phyloP scores from a whole-genome alignment of 73 alveolate genomes.

The Stentor roeselii region DNA sequence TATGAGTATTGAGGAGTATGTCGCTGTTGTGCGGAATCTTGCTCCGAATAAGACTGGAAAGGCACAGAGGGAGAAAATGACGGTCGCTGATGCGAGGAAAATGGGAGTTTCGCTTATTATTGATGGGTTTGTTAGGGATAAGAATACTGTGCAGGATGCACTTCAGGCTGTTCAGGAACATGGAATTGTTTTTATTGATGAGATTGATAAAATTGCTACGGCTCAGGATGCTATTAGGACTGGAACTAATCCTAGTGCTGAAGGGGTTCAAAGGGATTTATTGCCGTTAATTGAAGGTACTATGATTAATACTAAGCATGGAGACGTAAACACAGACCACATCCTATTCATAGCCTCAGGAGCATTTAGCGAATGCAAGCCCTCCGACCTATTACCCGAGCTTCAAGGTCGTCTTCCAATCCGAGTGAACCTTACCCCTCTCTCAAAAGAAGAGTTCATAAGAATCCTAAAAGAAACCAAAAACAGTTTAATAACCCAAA shows the following conservation, averaged over 20 bases:
- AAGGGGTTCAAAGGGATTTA: constrained; percentile 75
- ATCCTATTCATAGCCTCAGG: constrained; percentile 73
- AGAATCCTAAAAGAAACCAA: constrained; percentile 53
- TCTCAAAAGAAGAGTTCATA: constrained; percentile 50
- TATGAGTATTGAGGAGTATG: constrained; percentile 29
- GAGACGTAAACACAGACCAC: constrained; percentile 49
- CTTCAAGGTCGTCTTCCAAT: constrained; percentile 75
- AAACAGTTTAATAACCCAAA: constrained; percentile 49
- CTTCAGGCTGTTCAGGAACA: constrained; percentile 39
- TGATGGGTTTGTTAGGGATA: neutral
- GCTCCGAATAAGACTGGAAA: constrained; percentile 24
- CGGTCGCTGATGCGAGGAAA: constrained; percentile 31
- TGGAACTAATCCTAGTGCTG: constrained; percentile 69
- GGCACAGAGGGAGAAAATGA: constrained; percentile 14
- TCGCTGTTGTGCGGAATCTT: constrained; percentile 24
- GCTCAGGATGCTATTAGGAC: constrained; percentile 29
- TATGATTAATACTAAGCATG: constrained; percentile 53
- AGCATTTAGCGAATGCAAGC: constrained; percentile 59
- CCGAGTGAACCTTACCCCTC: constrained; percentile 48
- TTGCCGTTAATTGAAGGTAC: constrained; percentile 73
- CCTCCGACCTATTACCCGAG: constrained; percentile 70
- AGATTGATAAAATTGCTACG: constrained; percentile 59
- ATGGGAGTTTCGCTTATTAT: neutral
- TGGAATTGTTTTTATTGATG: constrained; percentile 77
- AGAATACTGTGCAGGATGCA: constrained; percentile 23